Percentiles rank a stretch among this genome's conserved stretches.
Evolutionary conservation across 352 stramenopile species (phyloP).

Genomic region (Phytophthora agathidicida): DNA sequence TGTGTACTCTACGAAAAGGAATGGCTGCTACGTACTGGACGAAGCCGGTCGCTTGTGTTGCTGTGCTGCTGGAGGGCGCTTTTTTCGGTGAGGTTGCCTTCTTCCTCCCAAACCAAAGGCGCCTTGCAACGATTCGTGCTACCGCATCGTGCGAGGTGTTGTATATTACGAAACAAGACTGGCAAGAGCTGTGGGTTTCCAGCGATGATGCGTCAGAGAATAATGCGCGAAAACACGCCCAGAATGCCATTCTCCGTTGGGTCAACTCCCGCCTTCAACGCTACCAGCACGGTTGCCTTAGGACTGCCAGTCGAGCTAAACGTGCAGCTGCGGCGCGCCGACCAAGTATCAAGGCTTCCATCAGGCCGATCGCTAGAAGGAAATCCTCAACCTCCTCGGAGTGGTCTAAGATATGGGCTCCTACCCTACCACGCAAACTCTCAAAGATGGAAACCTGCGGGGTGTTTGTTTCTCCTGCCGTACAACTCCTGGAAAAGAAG

Average conservation of each 20-base stretch:
- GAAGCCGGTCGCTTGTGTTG: slow-evolving; percentile 51
- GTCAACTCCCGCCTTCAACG: slow-evolving; percentile 42
- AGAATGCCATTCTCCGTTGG: slow-evolving; percentile 68
- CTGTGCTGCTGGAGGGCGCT: slow-evolving; percentile 61
- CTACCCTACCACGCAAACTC: slow-evolving; percentile 7
- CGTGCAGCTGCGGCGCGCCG: slow-evolving; percentile 14
- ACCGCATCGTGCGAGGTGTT: slow-evolving; percentile 69
- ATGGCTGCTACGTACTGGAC: slow-evolving; percentile 64
- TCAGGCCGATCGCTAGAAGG: no score
- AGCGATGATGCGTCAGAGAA: slow-evolving; percentile 39
- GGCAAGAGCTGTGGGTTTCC: slow-evolving; percentile 63
- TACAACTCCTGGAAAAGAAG: slow-evolving; percentile 20
- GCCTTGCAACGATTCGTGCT: slow-evolving; percentile 65
- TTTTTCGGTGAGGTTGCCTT: slow-evolving; percentile 78
- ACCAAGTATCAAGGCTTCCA: no score
- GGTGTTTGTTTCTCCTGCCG: slow-evolving; percentile 14
- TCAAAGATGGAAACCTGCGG: slow-evolving; percentile 17
- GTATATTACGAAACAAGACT: slow-evolving; percentile 63
- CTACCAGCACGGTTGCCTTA: slow-evolving; percentile 54
- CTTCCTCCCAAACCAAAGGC: slow-evolving; percentile 59
- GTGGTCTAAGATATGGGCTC: no score
- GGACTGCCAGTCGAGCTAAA: slow-evolving; percentile 49
- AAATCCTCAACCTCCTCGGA: no score
- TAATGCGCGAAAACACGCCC: slow-evolving; percentile 57
- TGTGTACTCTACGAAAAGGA: slow-evolving; percentile 68